Evolutionary conservation across 202 grass and related monocot genomes (phyloP).

Genomic region (Carex arenaria): DNA sequence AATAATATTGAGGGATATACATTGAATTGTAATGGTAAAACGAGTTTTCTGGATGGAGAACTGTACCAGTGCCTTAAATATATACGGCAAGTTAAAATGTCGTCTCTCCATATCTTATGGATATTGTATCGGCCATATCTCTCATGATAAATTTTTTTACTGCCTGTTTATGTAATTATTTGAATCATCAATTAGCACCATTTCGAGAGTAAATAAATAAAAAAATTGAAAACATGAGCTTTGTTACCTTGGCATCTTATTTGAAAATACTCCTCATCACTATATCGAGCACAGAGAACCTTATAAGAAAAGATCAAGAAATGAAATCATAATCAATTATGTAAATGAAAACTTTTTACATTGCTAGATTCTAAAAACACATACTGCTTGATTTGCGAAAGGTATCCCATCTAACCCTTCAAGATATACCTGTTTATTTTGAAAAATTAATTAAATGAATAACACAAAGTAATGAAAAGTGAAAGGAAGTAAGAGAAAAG

Average conservation of each 20-base stretch:
- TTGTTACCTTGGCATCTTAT: conserved; percentile 82
- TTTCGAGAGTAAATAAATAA: neutral
- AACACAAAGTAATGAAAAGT: conserved; percentile 5
- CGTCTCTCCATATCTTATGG: conserved; percentile 88
- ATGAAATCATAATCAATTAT: conserved; percentile 21
- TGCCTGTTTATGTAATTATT: conserved; percentile 44
- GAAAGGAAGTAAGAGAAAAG: neutral
- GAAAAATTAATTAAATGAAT: neutral
- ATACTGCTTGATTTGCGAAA: conserved; percentile 69
- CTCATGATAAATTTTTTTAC: conserved; percentile 72
- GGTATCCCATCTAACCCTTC: conserved; percentile 57
- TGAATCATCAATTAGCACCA: neutral
- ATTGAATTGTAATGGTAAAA: neutral
- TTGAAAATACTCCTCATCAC: conserved; percentile 75
- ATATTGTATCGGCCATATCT: conserved; percentile 43
- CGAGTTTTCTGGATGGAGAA: neutral
- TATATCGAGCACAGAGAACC: conserved; percentile 88
- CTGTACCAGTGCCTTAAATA: conserved; percentile 91
- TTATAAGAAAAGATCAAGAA: conserved; percentile 32
- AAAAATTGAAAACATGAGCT: neutral
- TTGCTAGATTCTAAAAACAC: neutral
- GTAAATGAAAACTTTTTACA: conserved; percentile 6
- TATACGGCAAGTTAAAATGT: conserved; percentile 79
- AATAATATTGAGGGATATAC: too few species aligned
- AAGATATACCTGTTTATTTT: conserved; percentile 54